These are phyloP conservation scores for Monoraphidium neglectum DNA, from an alignment of 139 green algal species.

Conservation along the genomic window DNA sequence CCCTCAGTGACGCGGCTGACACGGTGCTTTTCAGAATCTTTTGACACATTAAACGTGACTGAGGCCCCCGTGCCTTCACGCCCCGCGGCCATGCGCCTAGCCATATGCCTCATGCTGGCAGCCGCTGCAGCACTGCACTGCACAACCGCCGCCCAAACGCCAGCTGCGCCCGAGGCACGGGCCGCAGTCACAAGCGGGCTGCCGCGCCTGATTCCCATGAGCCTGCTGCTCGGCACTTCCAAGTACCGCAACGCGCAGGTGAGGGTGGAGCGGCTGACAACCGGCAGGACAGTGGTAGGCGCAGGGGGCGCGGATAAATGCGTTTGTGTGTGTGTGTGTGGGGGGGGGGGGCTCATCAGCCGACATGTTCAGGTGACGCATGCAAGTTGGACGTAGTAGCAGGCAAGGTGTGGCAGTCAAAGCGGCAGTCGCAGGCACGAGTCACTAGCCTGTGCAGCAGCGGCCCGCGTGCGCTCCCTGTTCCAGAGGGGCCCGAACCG, in stretches of 20 bases:
- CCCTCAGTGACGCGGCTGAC: no score
- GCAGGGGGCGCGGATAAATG: not conserved
- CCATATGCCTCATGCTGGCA: no score
- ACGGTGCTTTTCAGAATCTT: no score
- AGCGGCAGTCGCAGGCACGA: no score
- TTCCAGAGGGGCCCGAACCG: not conserved
- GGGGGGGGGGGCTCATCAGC: not conserved
- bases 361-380: not conserved
- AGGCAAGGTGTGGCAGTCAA: no score
- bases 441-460: not conserved
- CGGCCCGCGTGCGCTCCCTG: not conserved
- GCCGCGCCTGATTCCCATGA: conserved; percentile 1
- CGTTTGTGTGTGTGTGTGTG: not conserved
- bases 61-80: no score
- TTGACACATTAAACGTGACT: no score
- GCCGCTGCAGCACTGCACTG: no score
- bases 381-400: not conserved
- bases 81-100: no score
- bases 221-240: conserved; percentile 8
- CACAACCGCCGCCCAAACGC: no score
- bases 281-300: not conserved
- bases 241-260: conserved; percentile 25
- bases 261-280: not conserved
- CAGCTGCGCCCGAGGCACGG: no score
- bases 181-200: no score